Percentiles rank a stretch among this genome's conserved stretches.
These are phyloP conservation scores for Fonsecaea pugnacius DNA, from an alignment of 2,329 filamentous ascomycete genomes.

Conservation along the genomic window DNA sequence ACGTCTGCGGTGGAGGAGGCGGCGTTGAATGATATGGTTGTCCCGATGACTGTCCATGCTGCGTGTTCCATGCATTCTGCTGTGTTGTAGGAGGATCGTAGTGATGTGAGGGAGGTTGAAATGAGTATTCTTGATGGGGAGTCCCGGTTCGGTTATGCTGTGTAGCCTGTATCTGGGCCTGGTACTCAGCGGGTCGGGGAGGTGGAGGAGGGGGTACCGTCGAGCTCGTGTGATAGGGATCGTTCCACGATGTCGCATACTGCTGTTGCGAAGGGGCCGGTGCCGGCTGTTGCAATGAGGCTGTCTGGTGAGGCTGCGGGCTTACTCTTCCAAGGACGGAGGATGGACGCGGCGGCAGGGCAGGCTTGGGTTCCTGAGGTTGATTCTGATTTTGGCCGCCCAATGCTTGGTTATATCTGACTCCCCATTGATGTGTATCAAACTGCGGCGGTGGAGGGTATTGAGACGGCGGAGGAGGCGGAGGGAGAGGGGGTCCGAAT, in stretches of 20 bases:
- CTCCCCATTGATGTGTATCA: constrained; percentile 50
- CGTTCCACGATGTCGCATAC: constrained; percentile 30
- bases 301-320: constrained; percentile 25
- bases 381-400: constrained; percentile 22
- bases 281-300: constrained; percentile 28
- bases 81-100: constrained; percentile 41
- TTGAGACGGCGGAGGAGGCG: constrained; percentile 26
- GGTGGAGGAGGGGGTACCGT: constrained; percentile 39
- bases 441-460: constrained; percentile 26
- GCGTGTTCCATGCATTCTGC: constrained; percentile 32
- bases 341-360: constrained; percentile 37
- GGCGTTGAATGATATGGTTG: constrained; percentile 28
- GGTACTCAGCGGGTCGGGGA: constrained; percentile 47
- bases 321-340: constrained; percentile 30
- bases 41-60: constrained; percentile 18
- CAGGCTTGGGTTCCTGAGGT: constrained; percentile 27
- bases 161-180: constrained; percentile 41
- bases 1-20: constrained; percentile 14
- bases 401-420: constrained; percentile 42
- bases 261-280: constrained; percentile 29
- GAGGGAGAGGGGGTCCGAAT: constrained; percentile 30
- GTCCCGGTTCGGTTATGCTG: constrained; percentile 38
- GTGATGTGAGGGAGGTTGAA: constrained; percentile 40
- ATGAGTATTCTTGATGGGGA: constrained; percentile 42
- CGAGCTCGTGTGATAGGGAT: constrained; percentile 31